A percentile compares a stretch with the other conserved stretches of the same genome.
These are phyloP conservation scores for Fusarium sp. DNA, from an alignment of 2,329 filamentous ascomycete genomes.

Conservation along the genomic window DNA sequence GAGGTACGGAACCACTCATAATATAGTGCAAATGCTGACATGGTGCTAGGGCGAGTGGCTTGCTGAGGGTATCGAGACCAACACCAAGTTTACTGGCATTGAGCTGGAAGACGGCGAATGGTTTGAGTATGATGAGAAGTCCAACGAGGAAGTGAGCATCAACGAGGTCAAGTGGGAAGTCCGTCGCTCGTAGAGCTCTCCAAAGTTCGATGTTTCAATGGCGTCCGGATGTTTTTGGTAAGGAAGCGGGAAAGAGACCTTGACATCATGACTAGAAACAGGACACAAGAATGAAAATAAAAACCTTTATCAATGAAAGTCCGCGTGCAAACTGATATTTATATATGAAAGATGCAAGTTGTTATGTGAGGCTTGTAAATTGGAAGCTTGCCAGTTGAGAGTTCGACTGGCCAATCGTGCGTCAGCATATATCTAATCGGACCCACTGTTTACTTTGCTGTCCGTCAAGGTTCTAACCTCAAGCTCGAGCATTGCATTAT, in stretches of 20 bases:
- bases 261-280: neutral
- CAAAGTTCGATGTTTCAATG: neutral
- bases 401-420: constrained; percentile 12
- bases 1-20: constrained; percentile 68
- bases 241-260: neutral
- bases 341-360: constrained; percentile 10
- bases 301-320: neutral
- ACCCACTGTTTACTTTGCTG: constrained; percentile 9
- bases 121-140: constrained; percentile 98
- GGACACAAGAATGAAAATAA: neutral
- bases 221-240: neutral
- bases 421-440: constrained; percentile 3
- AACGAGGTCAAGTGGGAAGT: constrained; percentile 91
- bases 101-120: constrained; percentile 92
- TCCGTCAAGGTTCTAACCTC: constrained; percentile 30
- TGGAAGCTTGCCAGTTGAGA: neutral
- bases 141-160: constrained; percentile 90
- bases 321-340: neutral
- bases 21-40: neutral
- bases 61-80: constrained; percentile 82
- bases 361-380: neutral
- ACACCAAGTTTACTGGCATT: constrained; percentile 82
- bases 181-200: constrained; percentile 67
- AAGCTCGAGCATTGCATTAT: neutral
- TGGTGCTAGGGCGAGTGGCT: constrained; percentile 84